Base-by-base conservation (phyloP, 805 yeast species). In the Yamadazyma nakazawae region DNA sequence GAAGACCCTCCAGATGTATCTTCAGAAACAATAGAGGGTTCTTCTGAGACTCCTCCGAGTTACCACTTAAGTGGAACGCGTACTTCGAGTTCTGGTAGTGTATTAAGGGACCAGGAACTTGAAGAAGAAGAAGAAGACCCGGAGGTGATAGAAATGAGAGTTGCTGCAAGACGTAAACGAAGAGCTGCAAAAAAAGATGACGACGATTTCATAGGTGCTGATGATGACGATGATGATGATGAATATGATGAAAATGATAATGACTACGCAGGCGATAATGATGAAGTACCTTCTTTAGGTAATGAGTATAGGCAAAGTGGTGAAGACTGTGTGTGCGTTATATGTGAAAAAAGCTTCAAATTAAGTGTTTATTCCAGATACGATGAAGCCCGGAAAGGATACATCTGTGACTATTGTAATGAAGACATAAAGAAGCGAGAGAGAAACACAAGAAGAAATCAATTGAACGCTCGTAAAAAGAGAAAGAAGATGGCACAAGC, bases 401-500 rank as follows among this genome's bases (percentile, higher is more conserved):
- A 85, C 54, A 60, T 81, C 11, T 88, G 96, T 62, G 78, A 80
- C 13, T 75, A 75, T 5, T 82, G 89, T 61, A 77, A 85, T 19
- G 72, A 68, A 43, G 50, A 48, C 30, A 54, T 67, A 43, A 62
- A 66, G 56, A 65, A 60, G 56, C 64, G 70, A 56, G 80, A 75
- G 63, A 63, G 68, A 48, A 65, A 68, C 47, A 68, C 74, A 43
- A 73, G 72, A 52, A 70, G 72, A 52, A 79, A 76, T 55, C 84
- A 82, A 63, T 58, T 82, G 18, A 76, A 78, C 44, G 88, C 87
- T 14, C 73, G 94, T 43, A 85, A 85, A 60, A 79, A 79, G 55
- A 78, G 96, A 48, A 87, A 86, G 68, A 82, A 81, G 66, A 70
- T 85, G 40, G 97, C 98, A 0, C 86, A 84, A 46, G 95, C 96